Conservation (phyloP, 1,284 basidiomycete genomes). For the Singerocomus rubriflavus region DNA sequence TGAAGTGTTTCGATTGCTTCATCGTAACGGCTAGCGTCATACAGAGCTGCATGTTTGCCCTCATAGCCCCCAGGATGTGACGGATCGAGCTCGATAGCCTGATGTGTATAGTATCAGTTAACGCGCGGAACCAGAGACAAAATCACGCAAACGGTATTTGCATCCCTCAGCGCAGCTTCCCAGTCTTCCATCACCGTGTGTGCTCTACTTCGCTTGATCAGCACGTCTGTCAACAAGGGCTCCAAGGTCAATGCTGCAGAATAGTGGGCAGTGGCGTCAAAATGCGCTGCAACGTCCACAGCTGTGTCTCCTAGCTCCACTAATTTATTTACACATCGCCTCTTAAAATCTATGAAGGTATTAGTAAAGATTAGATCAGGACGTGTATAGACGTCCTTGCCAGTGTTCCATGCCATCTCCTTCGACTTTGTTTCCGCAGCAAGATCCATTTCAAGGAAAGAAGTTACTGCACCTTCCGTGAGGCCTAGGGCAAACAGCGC, state of each 20-base stretch:
- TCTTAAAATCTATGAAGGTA: conserved; percentile 7
- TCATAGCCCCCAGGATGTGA: conserved; percentile 7
- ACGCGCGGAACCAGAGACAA: background rate
- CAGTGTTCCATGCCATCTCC: conserved; percentile 4
- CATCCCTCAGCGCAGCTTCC: conserved; percentile 15
- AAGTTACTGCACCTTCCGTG: conserved; percentile 2
- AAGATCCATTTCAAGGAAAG: conserved; percentile 1
- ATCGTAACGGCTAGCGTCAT: conserved; percentile 14
- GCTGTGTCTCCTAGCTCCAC: conserved; percentile 12
- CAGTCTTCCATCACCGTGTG: background rate
- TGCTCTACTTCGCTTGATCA: conserved; percentile 15
- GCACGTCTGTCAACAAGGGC: background rate
- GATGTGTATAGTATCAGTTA: background rate
- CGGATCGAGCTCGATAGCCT: conserved; percentile 16
- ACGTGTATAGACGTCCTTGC: background rate
- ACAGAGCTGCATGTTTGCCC: conserved; percentile 12
- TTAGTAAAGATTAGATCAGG: background rate
- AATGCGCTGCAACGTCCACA: conserved; percentile 1
- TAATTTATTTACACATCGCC: conserved; percentile 12
- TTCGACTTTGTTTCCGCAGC: background rate
- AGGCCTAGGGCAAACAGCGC: conserved; percentile 13
- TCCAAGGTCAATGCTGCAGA: conserved; percentile 11
- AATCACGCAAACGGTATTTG: conserved; percentile 13
- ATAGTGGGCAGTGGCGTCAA: conserved; percentile 13
- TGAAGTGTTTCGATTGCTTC: conserved; percentile 13